These are phyloP conservation scores for Calamus simplicifolius DNA, from an alignment of 176 grass and related monocot species.

Conservation along the genomic window DNA sequence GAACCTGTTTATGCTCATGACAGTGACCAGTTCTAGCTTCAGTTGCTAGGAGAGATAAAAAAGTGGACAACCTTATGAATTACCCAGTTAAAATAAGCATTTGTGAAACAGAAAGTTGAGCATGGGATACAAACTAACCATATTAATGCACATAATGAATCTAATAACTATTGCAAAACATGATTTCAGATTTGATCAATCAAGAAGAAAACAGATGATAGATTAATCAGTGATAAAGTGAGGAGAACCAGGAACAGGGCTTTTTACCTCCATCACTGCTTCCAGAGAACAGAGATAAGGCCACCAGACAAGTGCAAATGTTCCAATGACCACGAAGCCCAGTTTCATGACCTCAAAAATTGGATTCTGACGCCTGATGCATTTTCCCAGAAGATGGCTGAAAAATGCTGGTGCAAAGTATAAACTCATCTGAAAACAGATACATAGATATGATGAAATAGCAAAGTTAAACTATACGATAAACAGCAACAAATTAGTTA, in stretches of 20 bases:
- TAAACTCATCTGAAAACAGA: constrained; percentile 71
- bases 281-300: constrained; percentile 80
- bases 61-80: neutral
- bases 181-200: too few relatives aligned
- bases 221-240: neutral
- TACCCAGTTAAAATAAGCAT: too few relatives aligned
- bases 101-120: too few relatives aligned
- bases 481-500: neutral
- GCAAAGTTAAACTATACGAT: neutral
- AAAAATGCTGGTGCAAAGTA: constrained; percentile 96
- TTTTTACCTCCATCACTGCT: constrained; percentile 51
- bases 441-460: constrained; percentile 1
- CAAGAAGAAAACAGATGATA: neutral
- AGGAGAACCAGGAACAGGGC: neutral
- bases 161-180: too few relatives aligned
- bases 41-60: constrained; percentile 1
- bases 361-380: constrained; percentile 54
- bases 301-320: constrained; percentile 82
- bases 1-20: constrained; percentile 40
- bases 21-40: constrained; percentile 11
- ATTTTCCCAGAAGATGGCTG: constrained; percentile 80
- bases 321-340: constrained; percentile 62
- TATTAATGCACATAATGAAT: too few relatives aligned
- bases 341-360: constrained; percentile 66
- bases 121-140: too few relatives aligned